Percentiles rank a stretch among this genome's conserved stretches.
phyloP scores from a whole-genome alignment of 345 rosid species.

The Euphorbia peplus region DNA sequence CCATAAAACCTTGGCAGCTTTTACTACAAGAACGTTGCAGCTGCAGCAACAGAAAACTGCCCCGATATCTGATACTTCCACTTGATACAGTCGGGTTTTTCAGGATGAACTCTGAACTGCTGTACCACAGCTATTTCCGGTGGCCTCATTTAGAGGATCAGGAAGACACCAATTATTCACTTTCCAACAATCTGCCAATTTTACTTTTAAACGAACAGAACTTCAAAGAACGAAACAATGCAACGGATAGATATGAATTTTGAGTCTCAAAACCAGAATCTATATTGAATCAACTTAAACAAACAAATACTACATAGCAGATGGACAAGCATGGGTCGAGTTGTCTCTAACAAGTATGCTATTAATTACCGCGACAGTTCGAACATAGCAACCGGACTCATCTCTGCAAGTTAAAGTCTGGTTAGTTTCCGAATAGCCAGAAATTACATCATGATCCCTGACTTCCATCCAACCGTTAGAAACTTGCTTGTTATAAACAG shows the following conservation, averaged over 20 bases:
- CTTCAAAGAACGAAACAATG: background rate
- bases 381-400: constrained; percentile 46
- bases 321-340: constrained; percentile 41
- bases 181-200: too few species aligned
- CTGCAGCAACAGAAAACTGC: too few species aligned
- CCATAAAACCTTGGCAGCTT: too few species aligned
- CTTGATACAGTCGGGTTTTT: too few species aligned
- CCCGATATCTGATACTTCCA: too few species aligned
- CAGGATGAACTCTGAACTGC: too few species aligned
- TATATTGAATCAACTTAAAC: background rate
- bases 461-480: constrained; percentile 82
- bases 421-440: constrained; percentile 48
- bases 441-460: constrained; percentile 58
- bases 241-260: background rate
- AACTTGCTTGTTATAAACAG: constrained; percentile 43
- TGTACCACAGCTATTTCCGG: too few species aligned
- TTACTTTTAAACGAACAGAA: too few species aligned
- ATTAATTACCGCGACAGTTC: constrained; percentile 34
- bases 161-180: too few species aligned
- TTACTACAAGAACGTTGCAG: too few species aligned
- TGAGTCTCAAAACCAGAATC: background rate
- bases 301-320: constrained; percentile 13
- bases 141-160: too few species aligned
- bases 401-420: constrained; percentile 48
- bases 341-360: constrained; percentile 43